Conservation (phyloP, 1,139 yeast genomes). For the Kazachstania sp. region DNA sequence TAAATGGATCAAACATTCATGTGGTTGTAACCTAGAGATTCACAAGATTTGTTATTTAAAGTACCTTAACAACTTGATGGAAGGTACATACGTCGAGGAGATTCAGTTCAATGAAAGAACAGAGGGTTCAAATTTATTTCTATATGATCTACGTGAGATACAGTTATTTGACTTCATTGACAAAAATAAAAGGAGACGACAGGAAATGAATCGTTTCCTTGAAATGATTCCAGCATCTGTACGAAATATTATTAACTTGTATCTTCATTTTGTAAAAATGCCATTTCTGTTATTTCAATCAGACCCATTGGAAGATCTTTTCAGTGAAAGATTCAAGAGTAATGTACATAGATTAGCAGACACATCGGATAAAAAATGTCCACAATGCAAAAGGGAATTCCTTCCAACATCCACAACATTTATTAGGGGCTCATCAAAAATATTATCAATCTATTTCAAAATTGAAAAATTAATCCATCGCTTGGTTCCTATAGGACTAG, state of each 20-base stretch:
- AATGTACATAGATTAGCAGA: neutral
- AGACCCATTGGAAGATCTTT: neutral
- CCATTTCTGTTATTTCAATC: neutral
- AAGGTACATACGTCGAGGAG: neutral
- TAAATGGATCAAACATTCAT: conserved; percentile 15
- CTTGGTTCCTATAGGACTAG: conserved; percentile 5
- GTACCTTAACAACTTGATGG: conserved; percentile 11
- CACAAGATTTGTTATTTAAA: conserved; percentile 18
- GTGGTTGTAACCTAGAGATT: conserved; percentile 20
- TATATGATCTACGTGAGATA: conserved; percentile 2
- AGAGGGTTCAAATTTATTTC: conserved; percentile 1
- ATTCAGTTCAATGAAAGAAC: neutral
- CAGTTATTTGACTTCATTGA: neutral
- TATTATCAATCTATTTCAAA: conserved; percentile 4
- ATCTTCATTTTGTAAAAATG: neutral
- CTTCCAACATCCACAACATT: neutral
- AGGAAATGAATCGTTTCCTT: neutral
- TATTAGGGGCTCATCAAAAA: neutral
- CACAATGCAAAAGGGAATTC: conserved; percentile 14
- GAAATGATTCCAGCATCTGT: neutral
- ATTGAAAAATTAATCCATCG: conserved; percentile 6
- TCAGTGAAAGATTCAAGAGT: neutral
- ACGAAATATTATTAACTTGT: neutral
- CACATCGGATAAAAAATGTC: conserved; percentile 8
- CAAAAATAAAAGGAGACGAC: neutral